Percentiles rank a stretch among this genome's conserved stretches.
Conservation (phyloP, 139 green algal species). For the Diplosphaera chodatii region DNA sequence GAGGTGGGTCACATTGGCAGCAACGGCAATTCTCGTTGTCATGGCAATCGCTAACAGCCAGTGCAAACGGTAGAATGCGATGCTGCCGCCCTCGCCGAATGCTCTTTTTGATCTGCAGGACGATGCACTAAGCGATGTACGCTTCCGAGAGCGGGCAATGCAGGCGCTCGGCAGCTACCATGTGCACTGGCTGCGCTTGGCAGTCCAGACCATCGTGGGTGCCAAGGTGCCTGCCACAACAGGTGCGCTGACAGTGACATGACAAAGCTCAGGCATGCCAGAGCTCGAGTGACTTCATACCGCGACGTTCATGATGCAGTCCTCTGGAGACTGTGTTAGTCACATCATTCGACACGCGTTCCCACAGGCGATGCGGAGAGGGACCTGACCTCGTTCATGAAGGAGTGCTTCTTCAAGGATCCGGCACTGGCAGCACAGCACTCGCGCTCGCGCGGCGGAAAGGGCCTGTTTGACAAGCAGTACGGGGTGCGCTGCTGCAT, state of each 20-base stretch:
- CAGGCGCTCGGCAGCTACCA: constrained; percentile 68
- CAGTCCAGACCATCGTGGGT: constrained; percentile 40
- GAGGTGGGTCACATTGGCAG: constrained; percentile 25
- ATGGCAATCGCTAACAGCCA: background rate
- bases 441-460: constrained; percentile 9
- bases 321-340: no score
- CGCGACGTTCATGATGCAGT: background rate
- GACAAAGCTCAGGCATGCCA: no score
- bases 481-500: constrained; percentile 48
- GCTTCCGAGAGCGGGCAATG: constrained; percentile 33
- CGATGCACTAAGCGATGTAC: constrained; percentile 34
- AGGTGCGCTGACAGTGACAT: background rate
- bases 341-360: no score
- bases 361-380: background rate
- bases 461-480: constrained; percentile 24
- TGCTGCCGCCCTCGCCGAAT: no score
- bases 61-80: no score
- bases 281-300: background rate
- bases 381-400: constrained; percentile 38
- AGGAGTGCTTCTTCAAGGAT: constrained; percentile 48
- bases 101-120: constrained; percentile 27
- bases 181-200: constrained; percentile 76
- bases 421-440: constrained; percentile 34
- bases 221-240: background rate
- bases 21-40: background rate